Evolutionary conservation across 345 rosid species (phyloP).

Genomic region (Populus deltoides): DNA sequence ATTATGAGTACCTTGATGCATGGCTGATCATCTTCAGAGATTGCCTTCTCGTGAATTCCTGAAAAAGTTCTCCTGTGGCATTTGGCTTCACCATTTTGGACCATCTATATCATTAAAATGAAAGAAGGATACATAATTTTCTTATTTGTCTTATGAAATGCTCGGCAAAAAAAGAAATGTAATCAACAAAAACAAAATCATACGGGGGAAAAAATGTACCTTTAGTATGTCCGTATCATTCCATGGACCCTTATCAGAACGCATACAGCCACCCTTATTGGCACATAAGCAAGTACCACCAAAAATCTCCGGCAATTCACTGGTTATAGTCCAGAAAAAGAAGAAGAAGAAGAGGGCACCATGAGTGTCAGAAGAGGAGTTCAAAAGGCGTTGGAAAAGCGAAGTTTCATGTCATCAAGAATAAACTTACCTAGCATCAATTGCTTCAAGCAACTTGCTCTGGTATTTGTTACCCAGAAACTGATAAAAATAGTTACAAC

Average conservation of each 20-base stretch:
- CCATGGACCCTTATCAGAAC: conserved; percentile 98
- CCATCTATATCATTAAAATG: conserved; percentile 43
- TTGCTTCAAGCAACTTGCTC: conserved; percentile 86
- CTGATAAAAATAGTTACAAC: conserved; percentile 34
- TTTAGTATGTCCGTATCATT: conserved; percentile 66
- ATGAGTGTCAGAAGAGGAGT: background rate
- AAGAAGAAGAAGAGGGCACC: background rate
- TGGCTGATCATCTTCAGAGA: conserved; percentile 37
- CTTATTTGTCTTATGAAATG: background rate
- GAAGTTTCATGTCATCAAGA: background rate
- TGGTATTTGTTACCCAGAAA: conserved; percentile 88
- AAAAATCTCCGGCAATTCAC: conserved; percentile 85
- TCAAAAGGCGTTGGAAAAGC: background rate
- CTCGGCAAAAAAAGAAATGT: background rate
- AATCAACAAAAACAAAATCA: background rate
- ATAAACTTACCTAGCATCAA: conserved; percentile 56
- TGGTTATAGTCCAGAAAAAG: conserved; percentile 24
- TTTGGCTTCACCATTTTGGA: conserved; percentile 63
- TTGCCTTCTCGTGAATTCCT: conserved; percentile 53
- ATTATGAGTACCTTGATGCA: conserved; percentile 25
- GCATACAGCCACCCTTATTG: conserved; percentile 89
- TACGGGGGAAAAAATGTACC: conserved; percentile 29
- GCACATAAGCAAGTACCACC: conserved; percentile 88
- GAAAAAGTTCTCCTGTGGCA: conserved; percentile 42
- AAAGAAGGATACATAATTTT: background rate